Conservation (phyloP, 805 yeast genomes). For the Pichia ethanolica region DNA sequence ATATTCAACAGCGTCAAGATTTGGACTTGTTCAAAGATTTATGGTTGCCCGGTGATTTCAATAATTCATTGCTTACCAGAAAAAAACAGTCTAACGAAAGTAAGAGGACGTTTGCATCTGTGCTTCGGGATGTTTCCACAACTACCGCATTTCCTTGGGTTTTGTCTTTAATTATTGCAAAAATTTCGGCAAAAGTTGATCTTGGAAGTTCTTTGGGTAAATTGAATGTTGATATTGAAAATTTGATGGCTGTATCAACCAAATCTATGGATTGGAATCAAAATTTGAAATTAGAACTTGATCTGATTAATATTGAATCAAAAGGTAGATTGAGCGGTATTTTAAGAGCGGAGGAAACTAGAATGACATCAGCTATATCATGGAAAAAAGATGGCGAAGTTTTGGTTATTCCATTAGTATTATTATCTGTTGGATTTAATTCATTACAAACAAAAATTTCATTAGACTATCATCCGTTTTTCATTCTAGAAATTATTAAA, state of each 20-base stretch:
- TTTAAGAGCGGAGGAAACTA: slow-evolving; percentile 41
- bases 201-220: slow-evolving; percentile 81
- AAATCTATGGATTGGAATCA: slow-evolving; percentile 69
- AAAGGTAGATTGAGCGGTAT: slow-evolving; percentile 78
- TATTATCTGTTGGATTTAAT: slow-evolving; percentile 49
- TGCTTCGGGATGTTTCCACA: slow-evolving; percentile 50
- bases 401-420: slow-evolving; percentile 58
- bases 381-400: slow-evolving; percentile 49
- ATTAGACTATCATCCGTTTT: slow-evolving; percentile 81
- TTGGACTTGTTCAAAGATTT: slow-evolving; percentile 73
- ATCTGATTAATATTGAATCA: slow-evolving; percentile 42
- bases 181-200: slow-evolving; percentile 53
- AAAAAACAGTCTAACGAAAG: not conserved
- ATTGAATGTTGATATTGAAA: slow-evolving; percentile 44
- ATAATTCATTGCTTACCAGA: slow-evolving; percentile 10
- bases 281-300: slow-evolving; percentile 53
- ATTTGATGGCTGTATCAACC: slow-evolving; percentile 61
- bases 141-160: slow-evolving; percentile 72
- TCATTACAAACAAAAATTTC: slow-evolving; percentile 54
- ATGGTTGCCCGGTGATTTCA: slow-evolving; percentile 54
- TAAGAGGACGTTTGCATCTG: slow-evolving; percentile 33
- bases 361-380: slow-evolving; percentile 56
- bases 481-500: slow-evolving; percentile 46
- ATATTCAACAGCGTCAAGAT: slow-evolving; percentile 83
- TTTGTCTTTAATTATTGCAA: slow-evolving; percentile 47